Evolutionary conservation across 345 rosid species (phyloP), one percentile per base, ranked within the genome.

Genomic region (Populus deltoides): DNA sequence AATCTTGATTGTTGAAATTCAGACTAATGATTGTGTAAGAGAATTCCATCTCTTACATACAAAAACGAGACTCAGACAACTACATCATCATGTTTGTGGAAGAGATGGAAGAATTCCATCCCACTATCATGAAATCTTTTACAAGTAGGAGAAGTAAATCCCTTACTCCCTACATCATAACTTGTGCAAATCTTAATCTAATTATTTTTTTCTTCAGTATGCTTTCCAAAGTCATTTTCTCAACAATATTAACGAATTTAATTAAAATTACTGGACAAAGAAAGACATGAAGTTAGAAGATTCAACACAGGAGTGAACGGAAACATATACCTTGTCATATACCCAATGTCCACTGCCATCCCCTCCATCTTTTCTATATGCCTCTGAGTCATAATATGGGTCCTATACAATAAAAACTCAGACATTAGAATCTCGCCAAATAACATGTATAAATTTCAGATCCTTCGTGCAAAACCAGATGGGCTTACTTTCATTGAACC

Each of bases 321-420:
- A 33, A 15, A 47, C 2, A 18, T 17, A 5, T 85, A 94, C 99
- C 91, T 90, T 90, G 80, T 92, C 96, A 79, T 95, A 95, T 72
- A 91, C 55, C 94, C 99, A 95, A 70, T 87, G 88, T 36, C 98
- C 99, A 73, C 89, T 91, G 1, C 97, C 98, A 87, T 94, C 97
- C 67, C 97, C 98, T 75, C 97, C 98, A 80, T 94, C 97, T 77
- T 82, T 84, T 75, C 98, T 92, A 68, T 93, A 93, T 31, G 39
- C 82, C 47, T 95, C 98, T 5, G 99, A 93, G 81, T 92, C 99
- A 80, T 95, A 95, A 81, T 85, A 95, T 7, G 98, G 99, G 82
- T 93, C 99, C 98, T 95, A 70, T 27, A 68, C 51, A 18, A 35
- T 47, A 76, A 8, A 33, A 15, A 15, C 18, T 41, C 39, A 45